Base-by-base conservation (phyloP, 2,329 filamentous ascomycete species). In the Aspergillus japonicus region DNA sequence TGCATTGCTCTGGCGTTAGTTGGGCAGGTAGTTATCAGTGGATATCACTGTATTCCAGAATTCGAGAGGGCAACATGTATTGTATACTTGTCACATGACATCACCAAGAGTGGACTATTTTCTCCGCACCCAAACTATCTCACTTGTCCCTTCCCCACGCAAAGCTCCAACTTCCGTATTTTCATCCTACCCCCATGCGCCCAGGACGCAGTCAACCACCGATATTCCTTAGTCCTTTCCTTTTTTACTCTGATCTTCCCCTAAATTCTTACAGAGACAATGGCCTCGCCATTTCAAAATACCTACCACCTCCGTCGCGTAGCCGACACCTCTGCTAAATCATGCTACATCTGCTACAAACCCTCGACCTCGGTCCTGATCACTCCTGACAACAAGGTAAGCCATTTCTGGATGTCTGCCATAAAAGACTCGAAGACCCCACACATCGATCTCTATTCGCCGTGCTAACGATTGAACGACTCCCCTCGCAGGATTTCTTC, bases 321-420 rank as follows among this genome's bases (percentile, higher is more conserved):
- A 39, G 92, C 92, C 12, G 92, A 96, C 31, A 85, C 87, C n/a
- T 85, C 89, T 1, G 85, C 91, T 12, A 96, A 91, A 77, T 83
- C 91, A 53, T 99, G 95, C 77, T 89, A 92, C 76, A 87, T 98
- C 64, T 98, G 95, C 82, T 96, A 89, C 81, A 96, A 95, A 77
- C 89, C 90, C 8, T 92, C 89, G 60, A 87, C 88, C 6, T 96
- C 89, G 65, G 94, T 98, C 19, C 81, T 99, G 57, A 91, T 96
- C 67, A 96, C 92, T 8, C 86, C 90, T 0, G 92, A 96, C 69
- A 93, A 91, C 70, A 95, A 94, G 86, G 93, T 95, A 68, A 54
- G 56, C 29, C 10, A 14, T 50, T 21, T 50, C n/a, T 21, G 14
- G 33, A 16, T 35, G 33, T 12, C 33, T 12, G 12, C 4, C 5